Conservation (phyloP, 345 rosid genomes). For the Eucalyptus melliodora region DNA sequence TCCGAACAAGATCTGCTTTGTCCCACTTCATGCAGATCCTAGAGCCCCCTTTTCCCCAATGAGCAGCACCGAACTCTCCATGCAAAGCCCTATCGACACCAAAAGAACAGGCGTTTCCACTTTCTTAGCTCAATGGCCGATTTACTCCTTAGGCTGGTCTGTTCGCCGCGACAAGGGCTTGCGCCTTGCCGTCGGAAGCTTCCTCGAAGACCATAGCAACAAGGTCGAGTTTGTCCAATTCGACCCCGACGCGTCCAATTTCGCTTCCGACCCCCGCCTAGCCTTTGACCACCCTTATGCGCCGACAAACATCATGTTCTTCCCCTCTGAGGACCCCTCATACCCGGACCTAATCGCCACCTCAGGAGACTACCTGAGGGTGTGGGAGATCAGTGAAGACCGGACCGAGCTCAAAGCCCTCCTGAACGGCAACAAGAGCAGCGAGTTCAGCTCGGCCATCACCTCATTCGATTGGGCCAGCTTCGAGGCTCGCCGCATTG, state of each 20-base stretch:
- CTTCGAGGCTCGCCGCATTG: constrained; percentile 28
- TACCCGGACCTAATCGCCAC: constrained; percentile 33
- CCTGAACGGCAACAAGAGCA: constrained; percentile 21
- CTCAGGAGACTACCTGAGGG: constrained; percentile 44
- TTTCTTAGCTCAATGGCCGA: constrained; percentile 33
- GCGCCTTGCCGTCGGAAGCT: constrained; percentile 49
- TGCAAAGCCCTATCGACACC: constrained; percentile 16
- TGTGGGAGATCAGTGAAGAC: constrained; percentile 45
- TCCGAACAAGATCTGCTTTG: background rate
- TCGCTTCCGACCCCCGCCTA: constrained; percentile 29
- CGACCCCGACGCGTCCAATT: constrained; percentile 12
- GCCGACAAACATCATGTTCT: constrained; percentile 47
- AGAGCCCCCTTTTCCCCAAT: background rate
- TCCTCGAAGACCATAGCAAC: constrained; percentile 37
- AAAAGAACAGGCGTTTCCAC: constrained; percentile 22
- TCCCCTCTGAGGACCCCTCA: constrained; percentile 25
- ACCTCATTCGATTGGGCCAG: constrained; percentile 61
- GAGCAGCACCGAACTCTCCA: background rate
- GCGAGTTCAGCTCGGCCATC: constrained; percentile 35
- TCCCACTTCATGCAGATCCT: background rate
- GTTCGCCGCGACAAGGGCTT: constrained; percentile 15
- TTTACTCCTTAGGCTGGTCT: constrained; percentile 48
- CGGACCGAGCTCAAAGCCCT: constrained; percentile 28
- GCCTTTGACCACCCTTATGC: constrained; percentile 52
- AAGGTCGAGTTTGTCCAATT: constrained; percentile 42